Conservation (phyloP, 805 yeast species). For the Candida boidinii region DNA sequence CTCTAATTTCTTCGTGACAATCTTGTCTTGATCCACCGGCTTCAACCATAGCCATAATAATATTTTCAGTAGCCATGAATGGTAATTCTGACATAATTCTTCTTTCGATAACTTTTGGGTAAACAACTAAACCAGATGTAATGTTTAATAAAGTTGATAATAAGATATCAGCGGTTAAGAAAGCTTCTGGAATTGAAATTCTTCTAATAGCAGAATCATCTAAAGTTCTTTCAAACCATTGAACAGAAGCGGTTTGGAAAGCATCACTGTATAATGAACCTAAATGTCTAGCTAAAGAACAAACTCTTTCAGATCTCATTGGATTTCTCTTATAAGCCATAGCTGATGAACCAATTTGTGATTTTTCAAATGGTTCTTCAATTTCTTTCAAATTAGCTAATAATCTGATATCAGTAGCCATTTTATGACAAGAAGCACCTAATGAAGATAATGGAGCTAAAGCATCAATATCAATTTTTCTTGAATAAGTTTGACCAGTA, state of each 20-base stretch:
- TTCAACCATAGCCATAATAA: slow-evolving; percentile 99
- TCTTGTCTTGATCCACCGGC: slow-evolving; percentile 97
- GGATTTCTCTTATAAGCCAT: slow-evolving; percentile 99
- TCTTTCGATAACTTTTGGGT: slow-evolving; percentile 97
- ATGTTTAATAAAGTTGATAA: slow-evolving; percentile 85
- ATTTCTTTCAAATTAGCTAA: slow-evolving; percentile 94
- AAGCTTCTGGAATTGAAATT: slow-evolving; percentile 93
- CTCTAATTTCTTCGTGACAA: slow-evolving; percentile 96
- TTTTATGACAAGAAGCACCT: slow-evolving; percentile 94
- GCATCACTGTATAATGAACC: slow-evolving; percentile 90
- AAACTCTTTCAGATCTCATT: slow-evolving; percentile 98
- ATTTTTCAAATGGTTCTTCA: slow-evolving; percentile 97
- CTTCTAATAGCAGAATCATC: slow-evolving; percentile 98
- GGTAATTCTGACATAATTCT: slow-evolving; percentile 92
- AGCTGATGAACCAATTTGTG: slow-evolving; percentile 97
- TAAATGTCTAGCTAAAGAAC: slow-evolving; percentile 95
- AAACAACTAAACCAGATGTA: slow-evolving; percentile 91
- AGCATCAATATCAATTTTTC: slow-evolving; percentile 95
- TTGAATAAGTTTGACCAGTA: slow-evolving; percentile 98
- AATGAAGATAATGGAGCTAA: slow-evolving; percentile 87
- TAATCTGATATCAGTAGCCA: slow-evolving; percentile 94
- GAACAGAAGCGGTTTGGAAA: slow-evolving; percentile 93
- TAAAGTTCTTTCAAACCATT: slow-evolving; percentile 98
- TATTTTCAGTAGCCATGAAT: slow-evolving; percentile 98
- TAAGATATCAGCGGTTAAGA: slow-evolving; percentile 90